Evolutionary conservation across 495 filamentous ascomycete genomes (phyloP).

Genomic region (Aspergillus incahuasiensis): DNA sequence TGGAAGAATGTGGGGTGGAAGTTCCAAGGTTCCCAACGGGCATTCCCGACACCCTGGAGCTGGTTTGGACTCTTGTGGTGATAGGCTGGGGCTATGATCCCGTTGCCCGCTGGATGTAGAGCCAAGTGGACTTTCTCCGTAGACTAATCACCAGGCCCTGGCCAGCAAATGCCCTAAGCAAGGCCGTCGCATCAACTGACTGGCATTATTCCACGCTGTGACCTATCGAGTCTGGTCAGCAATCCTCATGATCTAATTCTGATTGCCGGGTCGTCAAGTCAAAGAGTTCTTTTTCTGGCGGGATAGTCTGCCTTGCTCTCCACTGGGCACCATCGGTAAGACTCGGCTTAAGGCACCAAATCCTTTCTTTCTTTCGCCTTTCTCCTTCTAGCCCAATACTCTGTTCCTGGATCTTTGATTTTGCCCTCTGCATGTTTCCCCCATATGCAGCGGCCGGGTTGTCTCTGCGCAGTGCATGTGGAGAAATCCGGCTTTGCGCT

Average conservation of each 20-base stretch:
- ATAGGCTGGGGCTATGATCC: background rate
- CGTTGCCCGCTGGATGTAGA: background rate
- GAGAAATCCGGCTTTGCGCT: background rate
- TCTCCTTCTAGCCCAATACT: background rate
- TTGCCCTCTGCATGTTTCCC: background rate
- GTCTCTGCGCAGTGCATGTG: background rate
- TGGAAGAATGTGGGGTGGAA: background rate
- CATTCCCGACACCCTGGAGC: conserved; percentile 2
- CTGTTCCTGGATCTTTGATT: background rate
- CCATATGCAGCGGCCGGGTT: background rate
- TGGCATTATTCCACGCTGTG: background rate
- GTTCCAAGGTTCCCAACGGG: background rate
- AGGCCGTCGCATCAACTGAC: conserved; percentile 12
- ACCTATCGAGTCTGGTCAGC: background rate
- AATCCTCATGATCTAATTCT: conserved; percentile 2
- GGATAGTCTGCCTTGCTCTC: background rate
- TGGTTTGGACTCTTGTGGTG: background rate
- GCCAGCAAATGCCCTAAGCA: conserved; percentile 6
- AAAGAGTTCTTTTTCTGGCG: background rate
- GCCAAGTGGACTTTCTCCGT: background rate
- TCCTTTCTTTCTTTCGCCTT: background rate
- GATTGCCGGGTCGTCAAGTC: background rate
- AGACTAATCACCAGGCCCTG: background rate
- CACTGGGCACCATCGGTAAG: conserved; percentile 13
- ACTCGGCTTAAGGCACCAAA: conserved; percentile 12